Evolutionary conservation across 352 stramenopile species (phyloP), one percentile per base, ranked within the genome.

Genomic region (Pythium volutum): DNA sequence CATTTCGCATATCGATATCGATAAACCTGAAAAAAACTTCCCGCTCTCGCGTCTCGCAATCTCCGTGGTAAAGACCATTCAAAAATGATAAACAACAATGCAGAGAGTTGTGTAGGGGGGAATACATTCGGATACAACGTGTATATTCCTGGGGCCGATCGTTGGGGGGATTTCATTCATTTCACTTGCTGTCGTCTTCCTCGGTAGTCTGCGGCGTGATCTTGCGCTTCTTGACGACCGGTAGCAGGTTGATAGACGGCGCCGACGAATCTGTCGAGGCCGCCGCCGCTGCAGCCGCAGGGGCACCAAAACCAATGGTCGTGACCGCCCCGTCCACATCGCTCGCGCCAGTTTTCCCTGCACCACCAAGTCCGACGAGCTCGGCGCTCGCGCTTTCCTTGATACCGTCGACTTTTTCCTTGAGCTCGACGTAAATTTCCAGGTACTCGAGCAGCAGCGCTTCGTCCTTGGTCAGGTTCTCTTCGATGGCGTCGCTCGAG

Each of bases 351-450:
- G 25, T 20, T 14, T 10, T 2, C 36, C 36, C 36, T 10, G 36
- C 36, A 12, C 22, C 48, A 2, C 43, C 36, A 2, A 45, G 23
- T 16, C 45, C 12, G 47, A 71, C 57, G 14, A 62, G 60, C 34
- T 75, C 66, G 20, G 60, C 73, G 12, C 45, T 58, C 3, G 63
- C 61, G 50, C 69, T 75, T 49, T 91, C 79, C 49, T 86, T 84
- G 29, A 95, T 86, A 7, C 73, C 75, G 41, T 93, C 84, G 15
- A 92, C 84, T 59, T 94, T 94, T 52, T 94, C 84, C 66, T 91
- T 94, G 12, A 94, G 67, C 64, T 94, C 84, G 25, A 86, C 69
- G 69, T 93, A 93, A 42, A 95, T 93, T 53, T 93, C 84, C 15
- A 95, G 53, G 57, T 87, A 91, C 48, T 95, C 82, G 23, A 95